Conservation (phyloP, 148 eudicot species). For the Fagopyrum esculentum region DNA sequence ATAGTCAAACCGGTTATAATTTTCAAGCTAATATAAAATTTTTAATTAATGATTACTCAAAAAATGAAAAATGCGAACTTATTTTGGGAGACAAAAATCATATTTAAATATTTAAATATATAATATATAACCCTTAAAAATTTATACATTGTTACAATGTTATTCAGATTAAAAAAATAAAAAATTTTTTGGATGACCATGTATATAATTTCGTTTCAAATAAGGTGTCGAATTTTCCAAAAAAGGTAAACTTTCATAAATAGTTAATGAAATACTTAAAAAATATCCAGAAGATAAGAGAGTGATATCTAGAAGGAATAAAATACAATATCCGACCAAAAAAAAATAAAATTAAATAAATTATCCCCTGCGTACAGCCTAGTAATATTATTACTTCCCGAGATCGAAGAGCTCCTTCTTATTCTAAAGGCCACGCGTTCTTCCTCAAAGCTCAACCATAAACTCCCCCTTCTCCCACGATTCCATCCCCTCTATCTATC, state of each 20-base stretch:
- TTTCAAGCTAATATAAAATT: no score
- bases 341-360: conserved; percentile 4
- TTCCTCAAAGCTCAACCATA: background rate
- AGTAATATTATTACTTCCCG: background rate
- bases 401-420: background rate
- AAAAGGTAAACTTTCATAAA: background rate
- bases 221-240: no score
- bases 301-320: background rate
- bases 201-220: no score
- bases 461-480: background rate
- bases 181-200: no score
- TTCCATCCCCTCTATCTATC: background rate
- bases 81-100: no score
- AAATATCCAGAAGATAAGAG: background rate
- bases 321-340: background rate
- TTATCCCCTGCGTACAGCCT: background rate
- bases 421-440: background rate
- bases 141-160: no score
- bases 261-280: background rate
- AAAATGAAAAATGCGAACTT: no score
- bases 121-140: no score
- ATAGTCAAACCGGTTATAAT: no score
- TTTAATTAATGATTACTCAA: no score
- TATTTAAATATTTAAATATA: no score
- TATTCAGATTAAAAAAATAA: no score